Conservation (phyloP, 148 eudicot species). For the Nepenthes mirabilis region DNA sequence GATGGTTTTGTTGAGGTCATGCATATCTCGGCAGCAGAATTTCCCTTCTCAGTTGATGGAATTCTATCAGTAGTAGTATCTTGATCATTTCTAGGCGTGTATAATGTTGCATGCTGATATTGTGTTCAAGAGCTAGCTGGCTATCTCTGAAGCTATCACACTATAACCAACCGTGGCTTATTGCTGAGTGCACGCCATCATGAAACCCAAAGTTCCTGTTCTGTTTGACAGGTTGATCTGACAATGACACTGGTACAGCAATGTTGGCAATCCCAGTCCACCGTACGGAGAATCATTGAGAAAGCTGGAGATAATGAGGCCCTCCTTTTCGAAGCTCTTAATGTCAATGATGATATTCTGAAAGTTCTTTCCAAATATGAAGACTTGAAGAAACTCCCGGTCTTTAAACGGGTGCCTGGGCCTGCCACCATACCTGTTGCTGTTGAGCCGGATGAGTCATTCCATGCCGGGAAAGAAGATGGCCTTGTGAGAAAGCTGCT, state of each 20-base stretch:
- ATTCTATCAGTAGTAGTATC: no score
- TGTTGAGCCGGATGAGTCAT: conserved; percentile 84
- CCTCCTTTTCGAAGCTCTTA: conserved; percentile 86
- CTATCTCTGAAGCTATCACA: no score
- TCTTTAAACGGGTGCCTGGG: conserved; percentile 38
- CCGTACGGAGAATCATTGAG: conserved; percentile 70
- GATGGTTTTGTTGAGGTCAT: no score
- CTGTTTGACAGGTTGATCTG: conserved; percentile 69
- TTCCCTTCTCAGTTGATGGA: no score
- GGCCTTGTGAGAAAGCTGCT: conserved; percentile 50
- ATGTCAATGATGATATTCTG: conserved; percentile 87
- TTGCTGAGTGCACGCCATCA: background rate
- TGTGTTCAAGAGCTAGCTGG: background rate
- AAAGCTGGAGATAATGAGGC: conserved; percentile 87
- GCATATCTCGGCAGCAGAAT: no score
- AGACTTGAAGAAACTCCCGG: conserved; percentile 51
- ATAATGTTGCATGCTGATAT: background rate
- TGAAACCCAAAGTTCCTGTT: background rate
- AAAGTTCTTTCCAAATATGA: conserved; percentile 71
- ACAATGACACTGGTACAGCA: conserved; percentile 74
- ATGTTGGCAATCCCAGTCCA: conserved; percentile 64
- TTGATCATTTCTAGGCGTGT: no score
- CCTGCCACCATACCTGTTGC: conserved; percentile 93
- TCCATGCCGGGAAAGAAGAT: conserved; percentile 54
- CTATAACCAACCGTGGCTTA: no score